Evolutionary conservation across 805 yeast species (phyloP).

Genomic region (Candida sphagnicola): DNA sequence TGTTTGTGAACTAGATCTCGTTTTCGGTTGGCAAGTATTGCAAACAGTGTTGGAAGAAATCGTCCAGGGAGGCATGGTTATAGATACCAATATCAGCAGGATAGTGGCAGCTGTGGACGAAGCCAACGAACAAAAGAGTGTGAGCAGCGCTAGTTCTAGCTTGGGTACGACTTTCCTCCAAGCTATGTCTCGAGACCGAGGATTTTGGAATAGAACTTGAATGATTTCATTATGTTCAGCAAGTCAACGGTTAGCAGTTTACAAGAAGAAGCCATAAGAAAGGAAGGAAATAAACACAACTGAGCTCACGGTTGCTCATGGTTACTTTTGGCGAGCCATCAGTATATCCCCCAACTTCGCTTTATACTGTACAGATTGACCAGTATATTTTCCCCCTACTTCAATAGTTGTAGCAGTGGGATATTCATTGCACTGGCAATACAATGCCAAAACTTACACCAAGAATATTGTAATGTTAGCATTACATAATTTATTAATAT

Average conservation of each 20-base stretch:
- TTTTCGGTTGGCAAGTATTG: slow-evolving; percentile 97
- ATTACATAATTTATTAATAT: neutral
- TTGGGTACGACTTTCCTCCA: slow-evolving; percentile 19
- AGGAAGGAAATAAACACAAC: no score
- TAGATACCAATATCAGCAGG: slow-evolving; percentile 79
- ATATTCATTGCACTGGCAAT: no score
- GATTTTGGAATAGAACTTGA: slow-evolving; percentile 22
- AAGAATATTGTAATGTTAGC: no score
- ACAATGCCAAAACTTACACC: neutral
- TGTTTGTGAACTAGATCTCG: slow-evolving; percentile 93
- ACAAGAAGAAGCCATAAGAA: no score
- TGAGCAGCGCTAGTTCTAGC: slow-evolving; percentile 10
- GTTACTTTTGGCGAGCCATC: no score
- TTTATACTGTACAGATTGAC: no score
- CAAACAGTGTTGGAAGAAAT: slow-evolving; percentile 90
- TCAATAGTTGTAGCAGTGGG: no score
- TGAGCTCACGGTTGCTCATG: no score
- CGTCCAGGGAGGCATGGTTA: slow-evolving; percentile 97
- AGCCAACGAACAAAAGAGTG: slow-evolving; percentile 49
- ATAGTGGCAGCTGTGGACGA: slow-evolving; percentile 84
- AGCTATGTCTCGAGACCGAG: slow-evolving; percentile 23
- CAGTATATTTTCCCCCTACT: no score
- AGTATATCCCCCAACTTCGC: no score
- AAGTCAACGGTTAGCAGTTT: no score
- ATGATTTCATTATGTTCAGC: no score